Percentiles rank a stretch among this genome's conserved stretches.
These are phyloP conservation scores for Fusarium redolens DNA, from an alignment of 2,329 filamentous ascomycete species.

Conservation along the genomic window DNA sequence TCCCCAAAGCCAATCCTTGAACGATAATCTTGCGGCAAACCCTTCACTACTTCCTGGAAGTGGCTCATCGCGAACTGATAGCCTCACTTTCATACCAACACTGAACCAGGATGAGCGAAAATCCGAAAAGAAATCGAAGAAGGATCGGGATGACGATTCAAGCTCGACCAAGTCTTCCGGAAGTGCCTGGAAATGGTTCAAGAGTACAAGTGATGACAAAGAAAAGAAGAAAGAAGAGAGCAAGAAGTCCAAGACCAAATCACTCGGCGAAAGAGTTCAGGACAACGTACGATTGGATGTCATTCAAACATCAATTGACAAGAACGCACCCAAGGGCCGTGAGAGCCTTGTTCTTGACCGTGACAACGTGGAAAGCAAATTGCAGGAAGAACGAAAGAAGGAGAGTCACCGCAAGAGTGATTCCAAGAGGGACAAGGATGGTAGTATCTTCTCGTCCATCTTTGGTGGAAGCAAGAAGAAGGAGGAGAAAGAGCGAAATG, in stretches of 20 bases:
- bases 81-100: conserved; percentile 83
- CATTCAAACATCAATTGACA: conserved; percentile 87
- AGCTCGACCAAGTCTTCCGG: conserved; percentile 79
- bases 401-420: conserved; percentile 80
- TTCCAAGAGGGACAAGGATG: conserved; percentile 90
- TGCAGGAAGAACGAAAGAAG: conserved; percentile 86
- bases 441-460: conserved; percentile 92
- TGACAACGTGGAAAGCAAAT: conserved; percentile 74
- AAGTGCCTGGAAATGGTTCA: conserved; percentile 77
- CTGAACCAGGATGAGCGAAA: conserved; percentile 77
- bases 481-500: conserved; percentile 76
- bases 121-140: conserved; percentile 78
- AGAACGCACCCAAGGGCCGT: conserved; percentile 70
- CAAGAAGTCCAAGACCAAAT: conserved; percentile 75
- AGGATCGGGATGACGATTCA: conserved; percentile 72
- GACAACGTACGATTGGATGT: conserved; percentile 88
- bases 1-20: conserved; percentile 44
- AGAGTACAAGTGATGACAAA: conserved; percentile 78
- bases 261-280: conserved; percentile 67
- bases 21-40: conserved; percentile 46
- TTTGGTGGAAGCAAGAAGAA: conserved; percentile 94
- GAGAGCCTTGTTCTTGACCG: conserved; percentile 89
- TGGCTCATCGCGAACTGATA: conserved; percentile 76
- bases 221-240: conserved; percentile 69
- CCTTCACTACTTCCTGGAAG: conserved; percentile 78